Evolutionary conservation across 345 rosid species (phyloP), one percentile per base, ranked within the genome.

Genomic region (Abelmoschus esculentus): DNA sequence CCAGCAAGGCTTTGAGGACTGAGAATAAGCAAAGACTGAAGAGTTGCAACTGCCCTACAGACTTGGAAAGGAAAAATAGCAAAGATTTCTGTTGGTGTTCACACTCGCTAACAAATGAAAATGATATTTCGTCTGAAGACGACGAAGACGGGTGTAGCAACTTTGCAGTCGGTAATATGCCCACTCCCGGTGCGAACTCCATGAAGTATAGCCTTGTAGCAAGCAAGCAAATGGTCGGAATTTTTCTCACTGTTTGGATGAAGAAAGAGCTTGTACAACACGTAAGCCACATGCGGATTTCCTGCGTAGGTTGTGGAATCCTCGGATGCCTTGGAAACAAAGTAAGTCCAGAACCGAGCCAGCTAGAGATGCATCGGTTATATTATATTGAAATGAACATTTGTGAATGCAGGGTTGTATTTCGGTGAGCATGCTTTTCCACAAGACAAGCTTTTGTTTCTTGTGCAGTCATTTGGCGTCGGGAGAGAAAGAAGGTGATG

Each of bases 181-280:
- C 71, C 52, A 67, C 61, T 63, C 32, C 61, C 17, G 49, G 19
- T 71, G 73, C 56, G 38, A 83, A 70, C 79, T 77, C 79, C 69
- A 82, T 80, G 84, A 91, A 86, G 73, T 95, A 87, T 71, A 75
- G 99, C 44, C 84, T 95, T 28, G 83, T 95, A 22, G 87, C 91
- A 15, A 87, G 90, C 63, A 95, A 91, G 78, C 96, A 91, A 83
- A 95, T 95, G 99, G 99, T 95, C 19, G 99, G 99, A 44, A 91
- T 95, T 73, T 93, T 93, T 72, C 81, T 89, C 62, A 88, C 95
- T 6, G 84, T 95, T 19, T 95, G 99, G 99, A 86, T 86, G 85
- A 82, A 84, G 76, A 88, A 80, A 15, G 99, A 91, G 73, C 92
- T 88, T 69, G 87, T 87, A 66, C 96, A 85, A 61, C 79, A 91